Evolutionary conservation across 2,329 filamentous ascomycete genomes (phyloP).

Genomic region (Pseudocercospora pini-densiflorae): DNA sequence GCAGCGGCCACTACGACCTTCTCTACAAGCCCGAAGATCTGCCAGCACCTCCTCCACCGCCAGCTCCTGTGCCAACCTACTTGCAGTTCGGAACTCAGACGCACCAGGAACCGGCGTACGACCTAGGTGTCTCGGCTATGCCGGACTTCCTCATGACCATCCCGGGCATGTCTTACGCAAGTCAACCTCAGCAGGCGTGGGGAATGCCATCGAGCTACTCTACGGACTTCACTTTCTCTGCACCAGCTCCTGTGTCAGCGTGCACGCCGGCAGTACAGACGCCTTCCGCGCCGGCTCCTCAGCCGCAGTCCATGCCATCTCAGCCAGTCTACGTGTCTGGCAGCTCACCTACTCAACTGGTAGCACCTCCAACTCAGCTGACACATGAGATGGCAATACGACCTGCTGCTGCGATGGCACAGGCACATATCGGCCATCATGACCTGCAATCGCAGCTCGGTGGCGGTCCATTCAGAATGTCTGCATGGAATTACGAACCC

Average conservation of each 20-base stretch:
- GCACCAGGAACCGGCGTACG: slow-evolving; percentile 34
- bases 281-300: slow-evolving; percentile 32
- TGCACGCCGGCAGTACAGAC: slow-evolving; percentile 33
- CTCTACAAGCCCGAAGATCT: slow-evolving; percentile 73
- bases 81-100: slow-evolving; percentile 38
- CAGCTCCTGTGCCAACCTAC: slow-evolving; percentile 38
- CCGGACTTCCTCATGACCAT: slow-evolving; percentile 50
- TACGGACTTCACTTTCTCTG: slow-evolving; percentile 35
- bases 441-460: slow-evolving; percentile 35
- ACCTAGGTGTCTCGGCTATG: slow-evolving; percentile 33
- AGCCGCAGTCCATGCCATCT: slow-evolving; percentile 34
- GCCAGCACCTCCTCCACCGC: slow-evolving; percentile 37
- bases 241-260: slow-evolving; percentile 32
- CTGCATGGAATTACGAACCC: slow-evolving; percentile 50
- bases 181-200: slow-evolving; percentile 20
- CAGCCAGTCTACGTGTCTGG: slow-evolving; percentile 34
- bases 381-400: slow-evolving; percentile 38
- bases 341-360: slow-evolving; percentile 34
- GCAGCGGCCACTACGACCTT: slow-evolving; percentile 87
- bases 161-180: slow-evolving; percentile 50
- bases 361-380: slow-evolving; percentile 36
- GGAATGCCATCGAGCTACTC: slow-evolving; percentile 29
- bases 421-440: slow-evolving; percentile 27
- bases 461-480: slow-evolving; percentile 51
- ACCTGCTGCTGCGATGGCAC: slow-evolving; percentile 31